Conservation (phyloP, 192 early-diverging fungal species). For the Piromyces sp. region DNA sequence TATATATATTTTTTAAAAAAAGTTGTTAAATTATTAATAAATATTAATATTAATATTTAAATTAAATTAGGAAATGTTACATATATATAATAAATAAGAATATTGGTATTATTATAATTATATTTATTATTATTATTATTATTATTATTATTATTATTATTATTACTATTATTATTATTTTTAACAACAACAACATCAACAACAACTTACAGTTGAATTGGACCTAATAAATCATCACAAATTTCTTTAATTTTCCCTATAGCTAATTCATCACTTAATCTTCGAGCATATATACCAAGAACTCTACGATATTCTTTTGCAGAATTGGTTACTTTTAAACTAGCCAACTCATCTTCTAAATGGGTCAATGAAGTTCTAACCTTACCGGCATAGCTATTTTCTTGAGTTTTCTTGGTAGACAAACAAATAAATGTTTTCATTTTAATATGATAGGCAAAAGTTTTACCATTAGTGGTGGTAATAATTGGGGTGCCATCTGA, state of each 20-base stretch:
- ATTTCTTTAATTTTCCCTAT: conserved; percentile 44
- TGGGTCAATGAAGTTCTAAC: conserved; percentile 6
- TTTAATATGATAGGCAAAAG: conserved; percentile 40
- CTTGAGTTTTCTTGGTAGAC: not conserved
- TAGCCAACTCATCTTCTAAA: conserved; percentile 19
- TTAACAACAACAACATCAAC: no score
- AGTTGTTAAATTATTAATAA: no score
- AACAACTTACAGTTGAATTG: conserved; percentile 12
- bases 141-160: no score
- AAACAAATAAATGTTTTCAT: conserved; percentile 42
- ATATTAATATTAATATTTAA: no score
- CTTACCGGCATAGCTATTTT: conserved; percentile 8
- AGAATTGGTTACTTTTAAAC: conserved; percentile 25
- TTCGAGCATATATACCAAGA: conserved; percentile 41
- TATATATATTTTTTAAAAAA: conserved; percentile 2
- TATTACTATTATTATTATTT: no score
- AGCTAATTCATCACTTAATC: conserved; percentile 42
- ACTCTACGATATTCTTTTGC: conserved; percentile 38
- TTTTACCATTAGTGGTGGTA: conserved; percentile 36
- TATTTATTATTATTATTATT: no score
- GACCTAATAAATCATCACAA: conserved; percentile 45
- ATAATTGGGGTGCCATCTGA: conserved; percentile 46
- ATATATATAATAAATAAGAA: no score
- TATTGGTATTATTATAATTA: no score
- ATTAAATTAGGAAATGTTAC: no score